These are phyloP conservation scores for Sugiyamaella americana DNA, from an alignment of 805 yeast species.

Conservation along the genomic window DNA sequence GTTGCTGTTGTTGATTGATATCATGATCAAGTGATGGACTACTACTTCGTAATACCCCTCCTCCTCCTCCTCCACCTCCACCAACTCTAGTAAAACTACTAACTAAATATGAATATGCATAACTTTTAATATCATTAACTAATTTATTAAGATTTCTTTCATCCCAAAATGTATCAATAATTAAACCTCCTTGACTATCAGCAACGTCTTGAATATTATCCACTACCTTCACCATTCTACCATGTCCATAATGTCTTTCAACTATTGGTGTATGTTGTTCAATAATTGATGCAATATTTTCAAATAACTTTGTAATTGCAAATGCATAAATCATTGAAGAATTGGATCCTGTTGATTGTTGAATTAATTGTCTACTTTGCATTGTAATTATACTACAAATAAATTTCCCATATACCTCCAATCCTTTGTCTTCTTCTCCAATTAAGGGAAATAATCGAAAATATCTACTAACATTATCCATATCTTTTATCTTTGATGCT, in stretches of 20 bases:
- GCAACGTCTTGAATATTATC: conserved; percentile 76
- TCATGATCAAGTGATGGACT: conserved; percentile 2
- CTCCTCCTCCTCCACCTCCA: conserved; percentile 15
- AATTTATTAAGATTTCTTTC: conserved; percentile 52
- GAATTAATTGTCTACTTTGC: conserved; percentile 62
- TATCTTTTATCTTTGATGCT: conserved; percentile 63
- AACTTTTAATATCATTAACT: conserved; percentile 49
- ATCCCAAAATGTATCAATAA: conserved; percentile 81
- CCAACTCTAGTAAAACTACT: conserved; percentile 26
- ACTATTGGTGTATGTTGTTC: conserved; percentile 83
- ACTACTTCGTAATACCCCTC: conserved; percentile 8
- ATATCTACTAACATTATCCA: conserved; percentile 64
- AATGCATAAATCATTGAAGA: conserved; percentile 31
- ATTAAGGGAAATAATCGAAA: conserved; percentile 86
- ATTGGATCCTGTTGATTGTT: conserved; percentile 16
- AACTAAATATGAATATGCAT: conserved; percentile 46
- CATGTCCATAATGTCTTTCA: conserved; percentile 60
- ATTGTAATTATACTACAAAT: conserved; percentile 79
- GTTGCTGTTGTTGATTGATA: not conserved
- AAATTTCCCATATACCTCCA: conserved; percentile 76
- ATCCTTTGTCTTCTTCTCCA: conserved; percentile 62
- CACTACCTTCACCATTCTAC: conserved; percentile 55
- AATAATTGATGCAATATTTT: conserved; percentile 75
- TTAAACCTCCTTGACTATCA: conserved; percentile 87
- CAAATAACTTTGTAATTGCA: conserved; percentile 50